phyloP scores from a whole-genome alignment of 257 asterid species.

The Catharanthus roseus region DNA sequence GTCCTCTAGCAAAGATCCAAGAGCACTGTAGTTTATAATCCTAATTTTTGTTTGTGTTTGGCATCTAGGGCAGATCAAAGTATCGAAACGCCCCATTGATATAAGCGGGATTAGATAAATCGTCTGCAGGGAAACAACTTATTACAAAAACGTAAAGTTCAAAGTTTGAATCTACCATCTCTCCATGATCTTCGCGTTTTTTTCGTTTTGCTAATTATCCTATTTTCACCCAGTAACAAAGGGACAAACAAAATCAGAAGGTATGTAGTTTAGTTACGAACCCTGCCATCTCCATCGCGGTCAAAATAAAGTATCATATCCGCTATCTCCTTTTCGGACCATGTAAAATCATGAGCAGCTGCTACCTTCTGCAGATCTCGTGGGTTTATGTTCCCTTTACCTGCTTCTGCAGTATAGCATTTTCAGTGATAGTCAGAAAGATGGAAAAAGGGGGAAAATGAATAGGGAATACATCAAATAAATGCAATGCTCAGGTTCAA shows the following conservation, averaged over 20 bases:
- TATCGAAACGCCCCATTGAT: too few relatives aligned
- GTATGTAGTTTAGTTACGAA: slow-evolving; percentile 18
- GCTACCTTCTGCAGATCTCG: slow-evolving; percentile 68
- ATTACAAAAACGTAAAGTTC: not conserved
- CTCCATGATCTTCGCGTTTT: not conserved
- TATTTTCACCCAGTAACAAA: not conserved
- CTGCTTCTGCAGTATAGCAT: slow-evolving; percentile 51
- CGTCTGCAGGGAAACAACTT: not conserved
- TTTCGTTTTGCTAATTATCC: not conserved
- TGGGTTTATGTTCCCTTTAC: slow-evolving; percentile 51
- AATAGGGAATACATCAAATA: not conserved
- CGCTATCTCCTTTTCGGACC: slow-evolving; percentile 76
- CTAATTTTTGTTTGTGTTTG: not conserved
- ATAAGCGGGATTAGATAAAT: too few relatives aligned
- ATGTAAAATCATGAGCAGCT: slow-evolving; percentile 69
- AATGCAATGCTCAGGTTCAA: not conserved
- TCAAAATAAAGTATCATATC: slow-evolving; percentile 75
- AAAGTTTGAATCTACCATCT: not conserved
- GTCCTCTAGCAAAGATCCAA: not conserved
- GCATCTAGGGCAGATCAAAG: not conserved
- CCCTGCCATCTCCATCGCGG: slow-evolving; percentile 82
- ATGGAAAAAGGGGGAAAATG: not conserved
- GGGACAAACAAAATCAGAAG: not conserved
- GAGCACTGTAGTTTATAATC: not conserved
- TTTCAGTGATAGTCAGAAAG: slow-evolving; percentile 15